Evolutionary conservation across 139 green algal genomes (phyloP), one percentile per base, ranked within the genome.

Genomic region (Ostreobium quekettii): DNA sequence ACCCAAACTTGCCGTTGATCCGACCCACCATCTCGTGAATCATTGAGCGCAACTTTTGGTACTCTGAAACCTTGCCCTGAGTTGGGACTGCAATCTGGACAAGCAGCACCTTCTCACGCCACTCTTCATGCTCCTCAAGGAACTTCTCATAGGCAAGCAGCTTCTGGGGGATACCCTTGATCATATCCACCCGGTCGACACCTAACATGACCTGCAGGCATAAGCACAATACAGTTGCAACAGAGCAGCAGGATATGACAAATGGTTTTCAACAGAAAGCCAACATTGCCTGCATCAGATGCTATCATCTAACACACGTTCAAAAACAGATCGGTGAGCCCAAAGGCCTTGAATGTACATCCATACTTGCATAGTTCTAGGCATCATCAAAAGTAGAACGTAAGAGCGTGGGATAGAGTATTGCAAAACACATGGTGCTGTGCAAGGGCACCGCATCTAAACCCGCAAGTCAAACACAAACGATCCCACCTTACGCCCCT

Each of bases 91-190:
- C 95, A 47, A 99, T 99, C 86, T 99, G 94, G 46, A 67, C n/a
- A 15, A 72, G 35, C 11, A 71, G 3, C 57, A 89, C 87, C 80
- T 95, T 94, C 76, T 97, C 90, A 0, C 90, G 67, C 92, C 93
- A 99, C 71, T 97, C 82, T 0, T 87, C 84, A 69, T 97, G 84
- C 80, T 98, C 93, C 70, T 96, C 89, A 56, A 97, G 78, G 59
- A 97, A 97, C 86, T 97, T 98, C 79, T 99, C 95, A 83, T 96
- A 98, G 11, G 93, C 94, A 39, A 99, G 86, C 69, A 99, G 87
- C 84, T 99, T 99, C 79, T 97, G 93, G 0, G 94, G 94, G 48
- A 99, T 99, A 78, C 95, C 95, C 79, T 99, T 99, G 75, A 99
- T 96, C 90, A 98, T 97, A 86, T 99, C 94, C 60, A 99, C 79